These are phyloP conservation scores for Zymoseptoria brevis DNA, from an alignment of 2,329 filamentous ascomycete genomes.

Conservation along the genomic window DNA sequence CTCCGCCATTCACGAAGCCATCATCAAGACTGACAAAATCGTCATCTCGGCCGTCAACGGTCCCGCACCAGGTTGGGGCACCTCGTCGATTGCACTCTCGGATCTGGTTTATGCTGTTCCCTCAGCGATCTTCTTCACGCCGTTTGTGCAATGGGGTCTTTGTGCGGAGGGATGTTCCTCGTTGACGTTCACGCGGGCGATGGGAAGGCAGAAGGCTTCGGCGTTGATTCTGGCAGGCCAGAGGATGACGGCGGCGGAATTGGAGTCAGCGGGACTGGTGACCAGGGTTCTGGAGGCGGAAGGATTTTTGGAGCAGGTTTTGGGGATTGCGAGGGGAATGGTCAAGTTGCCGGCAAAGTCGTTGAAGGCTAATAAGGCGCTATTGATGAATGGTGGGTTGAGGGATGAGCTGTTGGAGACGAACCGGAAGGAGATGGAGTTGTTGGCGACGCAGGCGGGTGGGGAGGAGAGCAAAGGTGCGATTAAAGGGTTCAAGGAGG, in stretches of 20 bases:
- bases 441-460: conserved; percentile 12
- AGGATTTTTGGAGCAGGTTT: conserved; percentile 12
- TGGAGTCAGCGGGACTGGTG: conserved; percentile 14
- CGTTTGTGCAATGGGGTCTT: conserved; percentile 20
- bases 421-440: conserved; percentile 15
- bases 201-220: conserved; percentile 18
- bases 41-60: conserved; percentile 18
- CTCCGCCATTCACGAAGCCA: conserved; percentile 10
- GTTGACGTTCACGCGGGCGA: conserved; percentile 12
- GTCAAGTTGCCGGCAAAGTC: conserved; percentile 14
- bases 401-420: conserved; percentile 15
- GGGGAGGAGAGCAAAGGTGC: conserved; percentile 15
- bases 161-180: conserved; percentile 19
- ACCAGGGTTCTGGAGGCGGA: conserved; percentile 15
- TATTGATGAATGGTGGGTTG: conserved; percentile 11
- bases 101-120: conserved; percentile 19
- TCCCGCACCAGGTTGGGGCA: conserved; percentile 16
- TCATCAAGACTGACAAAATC: conserved; percentile 17
- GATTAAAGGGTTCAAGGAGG: conserved; percentile 13
- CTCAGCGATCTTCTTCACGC: conserved; percentile 19
- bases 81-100: conserved; percentile 12
- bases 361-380: conserved; percentile 15
- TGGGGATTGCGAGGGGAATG: conserved; percentile 15
- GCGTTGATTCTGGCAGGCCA: conserved; percentile 16
- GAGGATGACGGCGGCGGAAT: conserved; percentile 12